Conservation (phyloP, 2,329 filamentous ascomycete species). For the Claviceps cyperi region DNA sequence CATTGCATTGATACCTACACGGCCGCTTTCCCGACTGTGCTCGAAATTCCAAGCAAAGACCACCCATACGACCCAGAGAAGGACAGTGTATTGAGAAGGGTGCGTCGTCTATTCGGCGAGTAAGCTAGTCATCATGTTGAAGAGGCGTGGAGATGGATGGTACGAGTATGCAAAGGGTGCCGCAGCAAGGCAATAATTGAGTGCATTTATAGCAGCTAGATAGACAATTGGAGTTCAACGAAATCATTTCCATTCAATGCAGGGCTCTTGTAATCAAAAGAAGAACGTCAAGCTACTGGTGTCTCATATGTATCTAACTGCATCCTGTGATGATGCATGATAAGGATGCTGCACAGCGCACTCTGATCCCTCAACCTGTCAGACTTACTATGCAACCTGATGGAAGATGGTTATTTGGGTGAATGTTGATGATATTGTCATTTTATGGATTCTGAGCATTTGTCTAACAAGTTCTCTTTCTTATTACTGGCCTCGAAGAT, state of each 20-base stretch:
- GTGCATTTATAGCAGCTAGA: background rate
- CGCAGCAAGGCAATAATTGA: background rate
- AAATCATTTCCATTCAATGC: background rate
- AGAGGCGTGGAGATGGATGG: background rate
- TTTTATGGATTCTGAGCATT: too few relatives aligned
- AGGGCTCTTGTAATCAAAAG: background rate
- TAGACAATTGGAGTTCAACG: background rate
- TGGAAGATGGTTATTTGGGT: too few relatives aligned
- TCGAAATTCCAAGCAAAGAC: slow-evolving; percentile 97
- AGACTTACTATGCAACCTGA: too few relatives aligned
- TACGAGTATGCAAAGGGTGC: background rate
- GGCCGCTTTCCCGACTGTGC: slow-evolving; percentile 85
- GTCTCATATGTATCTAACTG: background rate
- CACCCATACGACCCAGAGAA: slow-evolving; percentile 98
- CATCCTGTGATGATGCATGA: background rate
- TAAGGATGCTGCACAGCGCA: background rate
- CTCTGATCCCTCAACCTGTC: background rate
- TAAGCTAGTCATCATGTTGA: slow-evolving; percentile 23
- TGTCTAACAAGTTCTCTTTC: too few relatives aligned
- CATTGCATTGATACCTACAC: slow-evolving; percentile 82
- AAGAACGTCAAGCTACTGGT: background rate
- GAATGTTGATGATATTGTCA: too few relatives aligned
- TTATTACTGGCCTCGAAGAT: too few relatives aligned
- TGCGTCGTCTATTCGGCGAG: slow-evolving; percentile 54
- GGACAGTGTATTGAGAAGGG: slow-evolving; percentile 87